These are phyloP conservation scores for Trichoderma sp. DNA, from an alignment of 2,329 filamentous ascomycete genomes.

Conservation along the genomic window DNA sequence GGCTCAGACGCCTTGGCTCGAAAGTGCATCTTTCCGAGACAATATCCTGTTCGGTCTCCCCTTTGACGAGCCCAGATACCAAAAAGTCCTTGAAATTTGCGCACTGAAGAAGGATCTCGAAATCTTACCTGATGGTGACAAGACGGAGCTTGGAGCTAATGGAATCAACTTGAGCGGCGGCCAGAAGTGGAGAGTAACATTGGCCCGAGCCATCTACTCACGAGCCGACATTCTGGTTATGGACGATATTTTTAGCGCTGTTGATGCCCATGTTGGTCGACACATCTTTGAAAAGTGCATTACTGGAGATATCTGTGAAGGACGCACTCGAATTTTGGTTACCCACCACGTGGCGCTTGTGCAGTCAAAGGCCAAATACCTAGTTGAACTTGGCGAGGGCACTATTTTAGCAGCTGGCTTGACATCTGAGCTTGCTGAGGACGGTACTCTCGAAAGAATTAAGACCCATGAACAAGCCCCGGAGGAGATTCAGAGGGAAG, in stretches of 20 bases:
- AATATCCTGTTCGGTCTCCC: constrained; percentile 79
- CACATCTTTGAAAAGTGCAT: constrained; percentile 77
- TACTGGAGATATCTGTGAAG: constrained; percentile 64
- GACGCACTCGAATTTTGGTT: constrained; percentile 72
- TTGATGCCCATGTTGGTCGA: constrained; percentile 77
- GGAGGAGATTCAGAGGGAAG: constrained; percentile 43
- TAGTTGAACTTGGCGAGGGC: constrained; percentile 71
- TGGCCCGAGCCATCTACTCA: constrained; percentile 78
- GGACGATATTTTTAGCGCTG: constrained; percentile 80
- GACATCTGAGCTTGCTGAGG: constrained; percentile 60
- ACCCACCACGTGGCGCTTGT: constrained; percentile 76
- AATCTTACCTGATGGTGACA: constrained; percentile 72
- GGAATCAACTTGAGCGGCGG: constrained; percentile 82
- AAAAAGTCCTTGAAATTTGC: constrained; percentile 67
- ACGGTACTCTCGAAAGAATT: constrained; percentile 55
- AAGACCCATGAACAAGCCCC: constrained; percentile 53
- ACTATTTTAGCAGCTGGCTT: constrained; percentile 61
- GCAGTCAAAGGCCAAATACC: constrained; percentile 67
- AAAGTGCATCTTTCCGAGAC: constrained; percentile 73
- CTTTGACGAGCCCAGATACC: constrained; percentile 65
- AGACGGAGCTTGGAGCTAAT: constrained; percentile 79
- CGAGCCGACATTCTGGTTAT: constrained; percentile 72
- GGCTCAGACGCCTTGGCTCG: constrained; percentile 80
- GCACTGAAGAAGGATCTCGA: constrained; percentile 72
- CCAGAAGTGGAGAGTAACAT: constrained; percentile 77